Base-by-base conservation (phyloP, 768 basidiomycete genomes). In the Hysterangium stoloniferum region DNA sequence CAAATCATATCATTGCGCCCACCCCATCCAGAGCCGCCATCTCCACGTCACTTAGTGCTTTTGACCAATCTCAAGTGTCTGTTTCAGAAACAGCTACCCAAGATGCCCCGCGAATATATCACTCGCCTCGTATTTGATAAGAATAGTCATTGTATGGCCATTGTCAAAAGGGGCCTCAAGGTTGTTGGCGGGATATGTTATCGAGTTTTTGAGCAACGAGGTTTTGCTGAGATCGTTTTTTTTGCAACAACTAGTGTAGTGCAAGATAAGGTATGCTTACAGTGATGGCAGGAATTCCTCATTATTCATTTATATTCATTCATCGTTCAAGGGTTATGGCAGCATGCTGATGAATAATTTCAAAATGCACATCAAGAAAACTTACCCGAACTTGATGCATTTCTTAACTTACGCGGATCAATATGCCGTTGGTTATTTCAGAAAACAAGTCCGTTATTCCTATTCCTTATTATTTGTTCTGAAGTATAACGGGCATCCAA, bases 381-480 rank as follows among this genome's bases (percentile, higher is more conserved):
- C 82, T 8, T 90, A 92, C 62, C 86, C 91, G 0, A 77, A 77
- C 35, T 89, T 97, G 80, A 82, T 85, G 77, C 82, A 96, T 66
- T 98, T 97, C 68, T 73, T 99, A 29, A 97, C 96, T 3, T 99
- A 98, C 61, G 96, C 96, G 41, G 96, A 99, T 68, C 98, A 98
- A 65, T 99, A 91, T 63, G 96, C 96, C 15, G 93, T 98, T 33
- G 95, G 96, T 3, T 99, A 97, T 68, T 98, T 99, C 74, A 92
- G 92, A 65, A 99, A 98, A 64, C 96, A 98, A 71, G 67, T 64
- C 20, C 44, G 22, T 1, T 20, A 25, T 45, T 13, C 4, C 20
- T 22, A n/a, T 6, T 25, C 20, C n/a, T 25, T 13, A 33, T 12
- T 12, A 33, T 17, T 40, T 12, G 9, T 22, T 45, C n/a, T n/a